phyloP scores from a whole-genome alignment of 139 green algal genomes.

The Eudorina sp. region DNA sequence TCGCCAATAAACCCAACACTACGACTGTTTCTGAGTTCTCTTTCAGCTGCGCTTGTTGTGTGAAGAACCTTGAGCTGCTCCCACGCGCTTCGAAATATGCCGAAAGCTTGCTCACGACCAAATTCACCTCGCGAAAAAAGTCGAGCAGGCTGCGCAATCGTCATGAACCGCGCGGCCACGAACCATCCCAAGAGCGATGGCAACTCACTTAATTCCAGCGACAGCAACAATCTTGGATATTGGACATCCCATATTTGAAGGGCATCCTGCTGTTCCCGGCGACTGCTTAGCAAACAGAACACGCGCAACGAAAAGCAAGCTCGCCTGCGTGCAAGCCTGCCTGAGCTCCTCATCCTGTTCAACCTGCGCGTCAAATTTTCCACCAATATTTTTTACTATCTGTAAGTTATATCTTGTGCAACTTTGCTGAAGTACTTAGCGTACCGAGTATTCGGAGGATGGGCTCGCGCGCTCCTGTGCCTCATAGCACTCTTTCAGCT shows the following conservation, averaged over 20 bases:
- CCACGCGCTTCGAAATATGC: conserved; percentile 21
- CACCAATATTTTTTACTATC: not conserved
- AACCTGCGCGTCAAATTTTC: not conserved
- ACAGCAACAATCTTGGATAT: conserved; percentile 52
- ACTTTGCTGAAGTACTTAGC: not conserved
- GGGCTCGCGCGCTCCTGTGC: not conserved
- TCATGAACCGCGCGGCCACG: not conserved
- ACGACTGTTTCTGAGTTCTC: conserved; percentile 66
- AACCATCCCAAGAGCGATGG: not conserved
- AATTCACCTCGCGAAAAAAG: conserved; percentile 64
- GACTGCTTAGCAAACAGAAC: not conserved
- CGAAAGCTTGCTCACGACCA: conserved; percentile 59
- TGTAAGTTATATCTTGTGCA: not conserved
- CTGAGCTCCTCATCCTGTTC: conserved; percentile 48
- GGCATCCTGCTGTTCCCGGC: not conserved
- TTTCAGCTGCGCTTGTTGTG: conserved; percentile 35
- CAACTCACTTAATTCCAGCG: conserved; percentile 51
- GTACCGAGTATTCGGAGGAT: not conserved
- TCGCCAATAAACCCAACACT: conserved; percentile 51
- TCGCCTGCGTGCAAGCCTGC: conserved; percentile 38
- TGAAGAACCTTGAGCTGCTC: conserved; percentile 35
- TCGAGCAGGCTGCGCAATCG: conserved; percentile 55
- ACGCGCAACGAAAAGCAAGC: conserved; percentile 34
- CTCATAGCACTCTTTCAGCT: conserved; percentile 26
- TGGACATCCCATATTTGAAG: not conserved